A percentile compares a stretch with the other conserved stretches of the same genome.
phyloP scores from a whole-genome alignment of 129 eudicot genomes.

The Gnaphalium uliginosum region DNA sequence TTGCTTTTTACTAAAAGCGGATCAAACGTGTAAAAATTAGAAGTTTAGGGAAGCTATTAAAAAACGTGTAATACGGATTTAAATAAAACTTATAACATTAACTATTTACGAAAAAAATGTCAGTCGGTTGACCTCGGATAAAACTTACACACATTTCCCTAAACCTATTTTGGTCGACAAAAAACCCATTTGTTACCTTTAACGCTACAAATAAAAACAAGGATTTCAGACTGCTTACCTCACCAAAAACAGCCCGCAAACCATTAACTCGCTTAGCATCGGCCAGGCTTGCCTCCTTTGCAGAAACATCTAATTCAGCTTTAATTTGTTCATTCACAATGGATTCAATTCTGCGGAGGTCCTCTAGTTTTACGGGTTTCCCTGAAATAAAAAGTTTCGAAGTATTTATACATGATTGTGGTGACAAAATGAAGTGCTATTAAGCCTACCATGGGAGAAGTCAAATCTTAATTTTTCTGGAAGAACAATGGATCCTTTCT shows the following conservation, averaged over 20 bases:
- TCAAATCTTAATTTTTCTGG: slow-evolving; percentile 95
- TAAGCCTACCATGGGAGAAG: slow-evolving; percentile 79
- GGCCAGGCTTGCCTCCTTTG: slow-evolving; percentile 78
- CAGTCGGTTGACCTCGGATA: too few species aligned
- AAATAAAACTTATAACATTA: too few species aligned
- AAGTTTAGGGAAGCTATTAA: too few species aligned
- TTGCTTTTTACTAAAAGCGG: background rate
- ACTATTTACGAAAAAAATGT: too few species aligned
- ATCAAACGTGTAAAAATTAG: too few species aligned
- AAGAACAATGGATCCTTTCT: slow-evolving; percentile 98
- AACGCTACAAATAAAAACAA: background rate
- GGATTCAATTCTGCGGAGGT: slow-evolving; percentile 67
- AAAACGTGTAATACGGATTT: too few species aligned
- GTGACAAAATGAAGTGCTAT: background rate
- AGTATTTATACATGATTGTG: background rate
- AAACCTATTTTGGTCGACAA: background rate
- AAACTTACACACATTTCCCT: too few species aligned
- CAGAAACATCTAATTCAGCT: slow-evolving; percentile 77
- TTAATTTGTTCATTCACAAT: slow-evolving; percentile 92
- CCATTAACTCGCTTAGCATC: slow-evolving; percentile 85
- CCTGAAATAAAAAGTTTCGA: slow-evolving; percentile 43
- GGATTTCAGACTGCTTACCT: slow-evolving; percentile 43
- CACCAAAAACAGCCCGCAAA: slow-evolving; percentile 95
- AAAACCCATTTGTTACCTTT: background rate
- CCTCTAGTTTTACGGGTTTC: slow-evolving; percentile 88